Evolutionary conservation across 768 basidiomycete species (phyloP), one percentile per base, ranked within the genome.

Genomic region (Wakefieldia striispora): DNA sequence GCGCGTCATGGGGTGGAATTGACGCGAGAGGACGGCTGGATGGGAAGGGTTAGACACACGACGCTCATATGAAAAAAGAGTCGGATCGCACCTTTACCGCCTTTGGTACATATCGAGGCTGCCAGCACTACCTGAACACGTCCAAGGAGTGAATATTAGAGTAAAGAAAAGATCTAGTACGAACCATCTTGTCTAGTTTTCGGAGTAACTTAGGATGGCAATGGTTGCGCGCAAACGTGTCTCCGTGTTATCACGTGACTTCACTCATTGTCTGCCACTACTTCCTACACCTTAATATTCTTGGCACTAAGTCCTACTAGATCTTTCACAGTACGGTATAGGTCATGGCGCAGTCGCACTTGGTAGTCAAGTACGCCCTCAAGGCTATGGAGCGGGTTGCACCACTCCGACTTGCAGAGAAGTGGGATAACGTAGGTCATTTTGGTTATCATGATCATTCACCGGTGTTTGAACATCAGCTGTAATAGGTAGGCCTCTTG

Each of bases 101-200:
- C 88, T 70, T 93, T 94, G 42, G 92, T 93, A 69, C 91, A 93
- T 81, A 97, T 92, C 56, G 91, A 93, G 26, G 93, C 90, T 59
- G 93, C 93, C 58, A 95, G 76, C 49, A 95, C 91, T 57, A 95
- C 92, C 93, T 95, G 53, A 20, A 2, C 8, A 23, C 21, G 35
- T 51, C 27, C 33, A 33, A 33, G 11, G 31, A 31, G 17, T 52
- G 36, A 65, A 44, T n/a, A 50, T 4, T 2, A 6, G 31, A 24
- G 16, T n/a, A n/a, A 43, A 1, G 0, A 21, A 29, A 21, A 29
- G 12, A 36, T 21, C 14, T 3, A 10, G 4, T 6, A 62, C 63
- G 40, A 47, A 64, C 63, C 63, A 64, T 65, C 43, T 43, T 51
- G 43, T 41, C 42, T n/a, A 8, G 17, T n/a, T 40, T 43, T 38